Base-by-base conservation (phyloP, 768 basidiomycete species). In the Mycena kentingensis region DNA sequence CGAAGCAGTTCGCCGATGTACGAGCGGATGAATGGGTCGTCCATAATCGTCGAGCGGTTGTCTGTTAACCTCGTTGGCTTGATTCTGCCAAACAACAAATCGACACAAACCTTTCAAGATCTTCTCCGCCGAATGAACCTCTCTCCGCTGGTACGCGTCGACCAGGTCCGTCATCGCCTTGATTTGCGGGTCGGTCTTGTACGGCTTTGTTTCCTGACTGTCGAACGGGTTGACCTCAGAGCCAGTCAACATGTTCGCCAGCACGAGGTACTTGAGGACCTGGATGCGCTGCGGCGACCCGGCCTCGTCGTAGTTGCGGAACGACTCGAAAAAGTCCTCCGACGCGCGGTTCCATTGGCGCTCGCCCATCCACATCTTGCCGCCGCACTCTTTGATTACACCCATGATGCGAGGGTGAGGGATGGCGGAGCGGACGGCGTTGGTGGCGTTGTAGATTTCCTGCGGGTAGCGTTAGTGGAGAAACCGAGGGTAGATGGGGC, bases 361-460 rank as follows among this genome's bases (percentile, higher is more conserved):
- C 78, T 98, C 97, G 52, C 92, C 93, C 97, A 99, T 98, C 95
- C 97, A 98, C 97, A 99, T 99, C 73, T 99, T 99, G 2, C 97
- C 97, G 15, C 97, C 97, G 60, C 96, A 98, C 70, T 99, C 97
- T 66, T 95, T 92, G 73, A 99, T 98, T 46, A 98, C 93, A 36
- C 96, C 97, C 89, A 98, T 95, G 64, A 98, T 98, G 26, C 93
- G 83, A 10, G 97, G 97, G 73, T 98, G 97, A 15, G 97, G 94
- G 55, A 99, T 98, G 10, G 97, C 97, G 7, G 93, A 94, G 21
- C 92, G 88, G 46, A 99, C 91, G 37, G 85, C 83, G 58, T 90
- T 90, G 12, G 92, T 88, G 10, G 96, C 94, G 60, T 97, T 95
- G 73, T 99, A 99, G 48, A 98, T 97, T 71, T 97, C 94, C 93